These are phyloP conservation scores for Boletellus sp. DNA, from an alignment of 1,284 basidiomycete species.

Conservation along the genomic window DNA sequence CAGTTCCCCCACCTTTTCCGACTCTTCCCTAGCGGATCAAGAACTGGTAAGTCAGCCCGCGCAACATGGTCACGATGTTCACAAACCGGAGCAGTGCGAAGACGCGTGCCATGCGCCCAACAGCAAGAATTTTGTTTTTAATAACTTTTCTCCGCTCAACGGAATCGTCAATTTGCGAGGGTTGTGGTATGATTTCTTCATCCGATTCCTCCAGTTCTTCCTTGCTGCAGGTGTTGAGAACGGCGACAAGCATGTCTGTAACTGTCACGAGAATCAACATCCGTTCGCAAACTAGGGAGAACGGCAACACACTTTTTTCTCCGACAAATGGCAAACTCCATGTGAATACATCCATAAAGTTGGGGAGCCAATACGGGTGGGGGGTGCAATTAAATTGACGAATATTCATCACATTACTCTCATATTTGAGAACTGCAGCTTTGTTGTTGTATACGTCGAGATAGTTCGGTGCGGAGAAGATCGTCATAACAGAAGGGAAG, in stretches of 20 bases:
- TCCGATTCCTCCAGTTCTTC: slow-evolving; percentile 92
- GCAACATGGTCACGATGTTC: neutral
- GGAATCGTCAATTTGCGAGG: slow-evolving; percentile 47
- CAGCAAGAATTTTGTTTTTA: slow-evolving; percentile 98
- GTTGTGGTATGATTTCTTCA: slow-evolving; percentile 41
- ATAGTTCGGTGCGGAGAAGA: slow-evolving; percentile 94
- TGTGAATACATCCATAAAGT: slow-evolving; percentile 94
- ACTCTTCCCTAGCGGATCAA: slow-evolving; percentile 75
- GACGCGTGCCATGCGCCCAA: slow-evolving; percentile 93
- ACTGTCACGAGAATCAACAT: slow-evolving; percentile 44
- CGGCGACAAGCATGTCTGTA: slow-evolving; percentile 94
- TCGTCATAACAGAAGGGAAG: slow-evolving; percentile 93
- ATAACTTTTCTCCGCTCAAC: slow-evolving; percentile 79
- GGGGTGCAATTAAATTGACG: slow-evolving; percentile 94
- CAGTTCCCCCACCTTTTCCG: slow-evolving; percentile 94
- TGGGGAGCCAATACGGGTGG: slow-evolving; percentile 92
- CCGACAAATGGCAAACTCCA: slow-evolving; percentile 91
- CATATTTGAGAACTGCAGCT: slow-evolving; percentile 94
- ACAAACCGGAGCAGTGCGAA: slow-evolving; percentile 91
- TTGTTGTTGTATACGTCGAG: slow-evolving; percentile 97
- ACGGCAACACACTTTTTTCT: slow-evolving; percentile 76
- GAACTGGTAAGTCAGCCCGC: neutral
- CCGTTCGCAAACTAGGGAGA: neutral
- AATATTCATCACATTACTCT: slow-evolving; percentile 95
- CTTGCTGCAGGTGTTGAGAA: slow-evolving; percentile 90